Conservation (phyloP, 129 eudicot genomes). For the Helianthus tuberosus region DNA sequence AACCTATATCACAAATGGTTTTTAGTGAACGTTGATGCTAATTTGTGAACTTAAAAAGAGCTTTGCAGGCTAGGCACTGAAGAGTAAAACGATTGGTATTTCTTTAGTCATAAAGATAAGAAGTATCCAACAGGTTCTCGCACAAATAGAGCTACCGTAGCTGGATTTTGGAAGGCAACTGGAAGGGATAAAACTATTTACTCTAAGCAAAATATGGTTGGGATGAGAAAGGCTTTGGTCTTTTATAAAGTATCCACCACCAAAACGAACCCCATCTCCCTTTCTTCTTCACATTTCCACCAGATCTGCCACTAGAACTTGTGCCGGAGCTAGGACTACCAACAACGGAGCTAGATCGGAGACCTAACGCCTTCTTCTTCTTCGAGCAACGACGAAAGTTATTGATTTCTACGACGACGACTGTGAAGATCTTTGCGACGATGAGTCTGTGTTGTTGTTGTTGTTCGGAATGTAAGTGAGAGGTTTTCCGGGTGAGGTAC, state of each 20-base stretch:
- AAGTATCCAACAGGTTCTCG: slow-evolving; percentile 96
- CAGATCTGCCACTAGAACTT: too few species aligned
- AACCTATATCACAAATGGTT: neutral
- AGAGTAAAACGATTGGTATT: slow-evolving; percentile 91
- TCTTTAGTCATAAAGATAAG: slow-evolving; percentile 92
- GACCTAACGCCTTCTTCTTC: too few species aligned
- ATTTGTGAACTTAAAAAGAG: slow-evolving; percentile 40
- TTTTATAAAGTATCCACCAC: slow-evolving; percentile 88
- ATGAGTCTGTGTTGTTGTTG: too few species aligned
- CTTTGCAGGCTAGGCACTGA: slow-evolving; percentile 81
- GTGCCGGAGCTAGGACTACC: too few species aligned
- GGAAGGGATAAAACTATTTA: slow-evolving; percentile 97
- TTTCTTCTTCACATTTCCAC: too few species aligned
- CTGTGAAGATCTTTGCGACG: too few species aligned
- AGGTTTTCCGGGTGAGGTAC: too few species aligned
- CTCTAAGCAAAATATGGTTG: slow-evolving; percentile 81
- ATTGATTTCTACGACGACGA: too few species aligned
- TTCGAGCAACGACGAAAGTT: too few species aligned
- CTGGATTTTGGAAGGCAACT: slow-evolving; percentile 97
- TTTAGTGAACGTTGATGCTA: neutral
- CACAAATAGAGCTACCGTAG: slow-evolving; percentile 90
- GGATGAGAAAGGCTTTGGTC: slow-evolving; percentile 93
- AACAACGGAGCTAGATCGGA: too few species aligned
- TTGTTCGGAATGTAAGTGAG: too few species aligned
- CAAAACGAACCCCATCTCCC: too few species aligned